Percentiles rank a stretch among this genome's conserved stretches.
Conservation (phyloP, 2,329 filamentous ascomycete genomes). For the Fusarium zealandicum region DNA sequence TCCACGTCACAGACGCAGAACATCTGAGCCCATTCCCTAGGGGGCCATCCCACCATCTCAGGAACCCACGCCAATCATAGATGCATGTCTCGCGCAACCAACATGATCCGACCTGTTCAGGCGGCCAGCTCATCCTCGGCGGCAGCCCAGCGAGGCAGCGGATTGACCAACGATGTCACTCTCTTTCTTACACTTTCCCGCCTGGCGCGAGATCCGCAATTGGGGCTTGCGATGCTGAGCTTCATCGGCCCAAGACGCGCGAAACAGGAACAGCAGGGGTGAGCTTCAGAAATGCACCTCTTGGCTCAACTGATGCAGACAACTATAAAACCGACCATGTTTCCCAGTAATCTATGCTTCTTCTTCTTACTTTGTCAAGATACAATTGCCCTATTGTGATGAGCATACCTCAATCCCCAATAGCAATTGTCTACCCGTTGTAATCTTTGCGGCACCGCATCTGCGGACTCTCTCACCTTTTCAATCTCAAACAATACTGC, state of each 20-base stretch:
- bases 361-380: neutral
- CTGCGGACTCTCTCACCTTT: no score
- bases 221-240: neutral
- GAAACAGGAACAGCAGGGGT: no score
- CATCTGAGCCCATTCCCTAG: neutral
- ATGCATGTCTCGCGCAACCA: neutral
- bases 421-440: no score
- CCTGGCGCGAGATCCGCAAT: neutral
- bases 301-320: neutral
- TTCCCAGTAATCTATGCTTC: neutral
- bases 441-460: no score
- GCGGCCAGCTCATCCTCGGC: neutral
- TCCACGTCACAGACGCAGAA: conserved; percentile 9
- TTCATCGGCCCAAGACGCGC: no score
- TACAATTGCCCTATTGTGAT: neutral
- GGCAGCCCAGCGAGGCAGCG: conserved; percentile 2
- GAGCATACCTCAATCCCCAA: no score
- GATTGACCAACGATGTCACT: conserved; percentile 7
- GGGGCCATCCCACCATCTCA: conserved; percentile 15
- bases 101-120: conserved; percentile 8
- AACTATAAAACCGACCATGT: conserved; percentile 1
- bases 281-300: no score
- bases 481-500: no score
- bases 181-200: neutral
- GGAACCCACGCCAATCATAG: conserved; percentile 25